Percentiles rank a stretch among this genome's conserved stretches.
Conservation (phyloP, 805 yeast species). For the Candida tibetensis region DNA sequence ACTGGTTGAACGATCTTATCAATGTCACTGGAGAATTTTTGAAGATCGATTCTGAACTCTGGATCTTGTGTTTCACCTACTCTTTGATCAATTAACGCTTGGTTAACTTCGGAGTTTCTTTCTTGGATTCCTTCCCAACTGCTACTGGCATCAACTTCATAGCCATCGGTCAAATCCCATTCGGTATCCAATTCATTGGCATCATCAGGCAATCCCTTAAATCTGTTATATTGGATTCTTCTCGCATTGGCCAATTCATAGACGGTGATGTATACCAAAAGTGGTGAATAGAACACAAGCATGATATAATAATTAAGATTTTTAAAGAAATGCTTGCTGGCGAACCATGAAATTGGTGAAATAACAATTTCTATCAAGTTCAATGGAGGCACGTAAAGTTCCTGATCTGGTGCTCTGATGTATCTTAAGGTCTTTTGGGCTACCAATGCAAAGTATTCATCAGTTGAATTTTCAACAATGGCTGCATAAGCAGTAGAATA, state of each 20-base stretch:
- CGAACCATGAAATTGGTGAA: conserved; percentile 28
- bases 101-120: conserved; percentile 35
- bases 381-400: conserved; percentile 82
- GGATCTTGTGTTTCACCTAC: conserved; percentile 70
- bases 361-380: conserved; percentile 62
- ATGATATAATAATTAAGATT: conserved; percentile 53
- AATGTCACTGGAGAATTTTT: conserved; percentile 51
- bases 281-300: conserved; percentile 67
- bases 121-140: conserved; percentile 40
- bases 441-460: conserved; percentile 80
- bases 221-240: conserved; percentile 68
- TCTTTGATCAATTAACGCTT: conserved; percentile 47
- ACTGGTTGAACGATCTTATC: conserved; percentile 57
- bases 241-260: conserved; percentile 67
- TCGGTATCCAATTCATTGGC: conserved; percentile 74
- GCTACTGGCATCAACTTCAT: conserved; percentile 28
- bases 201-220: conserved; percentile 65
- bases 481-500: conserved; percentile 81
- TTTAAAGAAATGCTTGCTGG: conserved; percentile 34
- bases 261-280: conserved; percentile 55
- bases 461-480: conserved; percentile 78
- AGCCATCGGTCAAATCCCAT: conserved; percentile 85
- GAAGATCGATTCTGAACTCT: conserved; percentile 52
- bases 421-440: conserved; percentile 82
- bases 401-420: conserved; percentile 84